phyloP scores from a whole-genome alignment of 2,329 filamentous ascomycete genomes.

The Polytolypa hystricis region DNA sequence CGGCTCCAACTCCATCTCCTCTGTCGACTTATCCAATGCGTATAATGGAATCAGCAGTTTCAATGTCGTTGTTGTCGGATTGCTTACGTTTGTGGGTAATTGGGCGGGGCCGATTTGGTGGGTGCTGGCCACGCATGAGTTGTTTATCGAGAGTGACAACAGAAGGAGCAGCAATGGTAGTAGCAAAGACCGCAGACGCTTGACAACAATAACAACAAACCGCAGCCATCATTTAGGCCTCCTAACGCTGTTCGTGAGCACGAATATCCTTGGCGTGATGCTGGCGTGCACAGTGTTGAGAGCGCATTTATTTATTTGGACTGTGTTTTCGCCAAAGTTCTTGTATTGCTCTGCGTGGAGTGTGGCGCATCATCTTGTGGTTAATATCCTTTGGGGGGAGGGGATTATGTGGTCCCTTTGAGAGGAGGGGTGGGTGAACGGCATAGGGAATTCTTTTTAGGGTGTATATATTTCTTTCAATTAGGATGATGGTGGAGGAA shows the following conservation, averaged over 20 bases:
- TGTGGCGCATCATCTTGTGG: constrained; percentile 63
- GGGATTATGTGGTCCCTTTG: constrained; percentile 40
- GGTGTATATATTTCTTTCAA: too few species aligned
- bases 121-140: constrained; percentile 48
- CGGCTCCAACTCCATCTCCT: constrained; percentile 88
- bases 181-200: too few species aligned
- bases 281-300: constrained; percentile 70
- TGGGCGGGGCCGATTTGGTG: constrained; percentile 91
- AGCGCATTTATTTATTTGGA: constrained; percentile 96
- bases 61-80: constrained; percentile 66
- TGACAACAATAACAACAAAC: constrained; percentile 26
- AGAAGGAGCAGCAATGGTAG: constrained; percentile 22
- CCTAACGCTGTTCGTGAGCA: constrained; percentile 59
- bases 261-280: constrained; percentile 66
- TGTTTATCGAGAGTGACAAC: constrained; percentile 11
- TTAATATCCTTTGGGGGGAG: constrained; percentile 56
- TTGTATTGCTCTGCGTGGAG: constrained; percentile 86
- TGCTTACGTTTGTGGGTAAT: constrained; percentile 77
- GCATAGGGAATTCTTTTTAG: too few species aligned
- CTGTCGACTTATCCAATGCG: constrained; percentile 84
- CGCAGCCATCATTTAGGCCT: constrained; percentile 35
- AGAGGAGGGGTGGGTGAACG: too few species aligned
- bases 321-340: constrained; percentile 95
- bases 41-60: constrained; percentile 86
- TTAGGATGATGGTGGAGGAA: background rate